Evolutionary conservation across 1,284 basidiomycete species (phyloP).

Genomic region (Melampsora abietis-canadensis): DNA sequence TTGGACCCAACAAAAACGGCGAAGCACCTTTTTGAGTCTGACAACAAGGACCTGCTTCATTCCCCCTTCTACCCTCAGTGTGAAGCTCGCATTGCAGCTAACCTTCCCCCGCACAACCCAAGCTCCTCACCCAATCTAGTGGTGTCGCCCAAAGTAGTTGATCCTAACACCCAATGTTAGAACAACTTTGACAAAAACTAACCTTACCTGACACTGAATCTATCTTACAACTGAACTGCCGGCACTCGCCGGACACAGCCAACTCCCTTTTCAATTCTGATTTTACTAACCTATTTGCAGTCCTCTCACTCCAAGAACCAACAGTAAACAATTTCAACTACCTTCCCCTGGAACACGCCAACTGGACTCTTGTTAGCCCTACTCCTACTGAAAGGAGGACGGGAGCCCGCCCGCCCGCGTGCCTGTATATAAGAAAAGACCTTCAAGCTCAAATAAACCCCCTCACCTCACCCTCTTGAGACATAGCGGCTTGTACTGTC

Average conservation of each 20-base stretch:
- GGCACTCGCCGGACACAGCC: too few species aligned
- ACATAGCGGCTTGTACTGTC: background rate
- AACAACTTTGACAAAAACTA: background rate
- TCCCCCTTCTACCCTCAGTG: background rate
- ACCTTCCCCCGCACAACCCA: background rate
- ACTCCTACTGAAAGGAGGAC: too few species aligned
- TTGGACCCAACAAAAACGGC: background rate
- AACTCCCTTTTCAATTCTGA: too few species aligned
- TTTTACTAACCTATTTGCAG: too few species aligned
- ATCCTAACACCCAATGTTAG: background rate
- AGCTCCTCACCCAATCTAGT: background rate
- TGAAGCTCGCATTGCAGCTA: background rate
- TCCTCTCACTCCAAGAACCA: too few species aligned
- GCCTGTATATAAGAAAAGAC: too few species aligned
- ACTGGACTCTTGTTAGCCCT: too few species aligned
- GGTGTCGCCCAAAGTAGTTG: background rate
- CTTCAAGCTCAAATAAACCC: background rate
- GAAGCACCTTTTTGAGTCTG: background rate
- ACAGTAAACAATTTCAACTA: too few species aligned
- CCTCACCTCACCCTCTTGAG: background rate
- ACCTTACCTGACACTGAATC: too few species aligned
- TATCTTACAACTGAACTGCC: too few species aligned
- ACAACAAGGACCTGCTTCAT: background rate
- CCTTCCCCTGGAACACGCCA: too few species aligned
- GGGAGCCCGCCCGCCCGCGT: too few species aligned